phyloP scores from a whole-genome alignment of 1,284 basidiomycete species.

The Neolentinus lepideus region DNA sequence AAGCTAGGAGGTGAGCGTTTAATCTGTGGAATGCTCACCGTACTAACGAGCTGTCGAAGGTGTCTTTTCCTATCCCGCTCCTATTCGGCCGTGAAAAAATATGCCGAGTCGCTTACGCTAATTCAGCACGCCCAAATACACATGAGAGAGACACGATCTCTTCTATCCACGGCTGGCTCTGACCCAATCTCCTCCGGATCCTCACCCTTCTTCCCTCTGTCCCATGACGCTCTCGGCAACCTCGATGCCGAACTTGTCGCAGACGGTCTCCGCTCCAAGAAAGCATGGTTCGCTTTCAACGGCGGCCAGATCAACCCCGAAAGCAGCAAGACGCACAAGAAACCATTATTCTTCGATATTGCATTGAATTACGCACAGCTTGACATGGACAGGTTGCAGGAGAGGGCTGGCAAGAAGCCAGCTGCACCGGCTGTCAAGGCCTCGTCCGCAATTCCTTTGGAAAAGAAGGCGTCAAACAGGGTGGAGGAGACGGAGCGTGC shows the following conservation, averaged over 20 bases:
- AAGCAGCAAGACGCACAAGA: slow-evolving; percentile 51
- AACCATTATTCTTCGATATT: slow-evolving; percentile 88
- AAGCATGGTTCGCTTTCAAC: slow-evolving; percentile 74
- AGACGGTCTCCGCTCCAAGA: slow-evolving; percentile 57
- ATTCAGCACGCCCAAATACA: slow-evolving; percentile 64
- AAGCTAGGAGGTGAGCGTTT: slow-evolving; percentile 56
- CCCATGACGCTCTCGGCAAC: slow-evolving; percentile 31
- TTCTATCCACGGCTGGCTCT: slow-evolving; percentile 29
- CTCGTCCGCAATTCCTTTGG: slow-evolving; percentile 12
- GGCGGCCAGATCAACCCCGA: slow-evolving; percentile 43
- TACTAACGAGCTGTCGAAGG: slow-evolving; percentile 25
- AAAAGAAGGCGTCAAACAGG: slow-evolving; percentile 20
- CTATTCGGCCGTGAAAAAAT: slow-evolving; percentile 62
- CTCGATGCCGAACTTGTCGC: slow-evolving; percentile 44
- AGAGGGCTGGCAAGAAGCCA: slow-evolving; percentile 57
- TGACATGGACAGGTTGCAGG: slow-evolving; percentile 72
- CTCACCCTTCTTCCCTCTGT: slow-evolving; percentile 51
- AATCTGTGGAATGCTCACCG: not conserved
- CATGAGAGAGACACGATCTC: slow-evolving; percentile 57
- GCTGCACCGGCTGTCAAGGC: slow-evolving; percentile 7
- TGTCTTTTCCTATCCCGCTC: slow-evolving; percentile 67
- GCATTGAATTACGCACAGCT: slow-evolving; percentile 89
- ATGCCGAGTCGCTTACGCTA: slow-evolving; percentile 63
- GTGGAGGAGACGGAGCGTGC: slow-evolving; percentile 29
- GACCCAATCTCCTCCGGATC: slow-evolving; percentile 36